Evolutionary conservation across 2,329 filamentous ascomycete genomes (phyloP).

Genomic region (Nothopassalora personata): DNA sequence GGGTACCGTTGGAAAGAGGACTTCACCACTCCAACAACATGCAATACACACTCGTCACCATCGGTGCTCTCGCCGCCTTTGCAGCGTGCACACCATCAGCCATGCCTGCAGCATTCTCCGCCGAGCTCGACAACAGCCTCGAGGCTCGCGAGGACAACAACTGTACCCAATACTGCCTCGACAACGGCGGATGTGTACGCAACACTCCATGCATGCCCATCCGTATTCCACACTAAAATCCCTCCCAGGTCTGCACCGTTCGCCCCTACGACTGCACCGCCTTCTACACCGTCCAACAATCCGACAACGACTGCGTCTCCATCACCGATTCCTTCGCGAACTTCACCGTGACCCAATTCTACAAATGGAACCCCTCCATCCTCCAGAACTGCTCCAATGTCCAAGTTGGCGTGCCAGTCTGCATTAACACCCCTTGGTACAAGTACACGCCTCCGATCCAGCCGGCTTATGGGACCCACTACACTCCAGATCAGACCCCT

Average conservation of each 20-base stretch:
- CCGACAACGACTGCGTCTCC: constrained; percentile 30
- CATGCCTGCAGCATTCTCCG: constrained; percentile 14
- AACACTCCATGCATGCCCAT: neutral
- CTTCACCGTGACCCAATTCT: constrained; percentile 34
- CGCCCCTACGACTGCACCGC: constrained; percentile 22
- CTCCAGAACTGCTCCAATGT: constrained; percentile 29
- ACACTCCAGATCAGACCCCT: constrained; percentile 23
- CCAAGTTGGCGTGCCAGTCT: constrained; percentile 32
- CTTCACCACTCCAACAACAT: constrained; percentile 7
- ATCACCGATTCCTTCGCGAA: constrained; percentile 31
- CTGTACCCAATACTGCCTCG: constrained; percentile 22
- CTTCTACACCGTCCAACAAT: constrained; percentile 28
- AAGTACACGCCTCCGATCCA: constrained; percentile 17
- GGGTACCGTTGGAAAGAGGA: neutral
- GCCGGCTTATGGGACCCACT: constrained; percentile 18
- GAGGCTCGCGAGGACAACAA: constrained; percentile 15
- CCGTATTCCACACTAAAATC: neutral
- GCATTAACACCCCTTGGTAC: constrained; percentile 26
- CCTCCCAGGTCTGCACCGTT: constrained; percentile 16
- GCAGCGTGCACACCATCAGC: constrained; percentile 13
- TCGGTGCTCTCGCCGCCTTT: constrained; percentile 15
- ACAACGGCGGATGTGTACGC: constrained; percentile 17
- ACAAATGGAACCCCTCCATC: constrained; percentile 33
- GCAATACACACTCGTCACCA: constrained; percentile 17
- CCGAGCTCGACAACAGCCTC: constrained; percentile 1